Conservation (phyloP, 2,329 filamentous ascomycete species). For the Sclerotiophoma versabilis region DNA sequence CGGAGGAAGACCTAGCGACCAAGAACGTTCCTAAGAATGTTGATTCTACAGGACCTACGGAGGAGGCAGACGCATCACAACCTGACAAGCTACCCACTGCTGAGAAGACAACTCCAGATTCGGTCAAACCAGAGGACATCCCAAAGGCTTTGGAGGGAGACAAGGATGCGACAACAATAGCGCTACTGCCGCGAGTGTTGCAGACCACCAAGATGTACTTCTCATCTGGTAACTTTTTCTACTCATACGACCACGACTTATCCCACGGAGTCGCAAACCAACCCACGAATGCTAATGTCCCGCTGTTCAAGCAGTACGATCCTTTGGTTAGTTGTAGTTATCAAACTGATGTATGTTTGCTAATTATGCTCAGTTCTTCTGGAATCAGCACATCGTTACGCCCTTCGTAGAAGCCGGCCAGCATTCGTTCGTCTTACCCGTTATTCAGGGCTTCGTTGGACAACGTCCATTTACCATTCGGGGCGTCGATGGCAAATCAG, state of each 20-base stretch:
- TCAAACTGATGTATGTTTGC: background rate
- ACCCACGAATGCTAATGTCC: constrained; percentile 56
- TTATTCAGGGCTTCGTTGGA: constrained; percentile 95
- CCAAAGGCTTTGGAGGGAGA: constrained; percentile 44
- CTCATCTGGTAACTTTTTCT: constrained; percentile 85
- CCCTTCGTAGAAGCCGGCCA: constrained; percentile 79
- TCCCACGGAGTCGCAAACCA: constrained; percentile 68
- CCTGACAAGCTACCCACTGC: constrained; percentile 27
- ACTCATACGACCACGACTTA: constrained; percentile 92
- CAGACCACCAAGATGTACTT: constrained; percentile 86
- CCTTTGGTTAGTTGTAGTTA: constrained; percentile 58
- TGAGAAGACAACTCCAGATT: constrained; percentile 23
- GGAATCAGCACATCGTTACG: constrained; percentile 79
- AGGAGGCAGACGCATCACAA: constrained; percentile 32
- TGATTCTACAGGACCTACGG: constrained; percentile 35
- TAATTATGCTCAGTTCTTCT: constrained; percentile 71
- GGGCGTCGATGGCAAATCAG: constrained; percentile 44
- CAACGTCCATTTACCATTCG: constrained; percentile 82
- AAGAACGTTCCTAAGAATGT: constrained; percentile 46
- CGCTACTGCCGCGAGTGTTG: constrained; percentile 80
- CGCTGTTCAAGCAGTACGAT: constrained; percentile 77
- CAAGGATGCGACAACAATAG: constrained; percentile 42
- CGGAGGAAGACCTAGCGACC: constrained; percentile 54
- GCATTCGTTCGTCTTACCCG: constrained; percentile 74
- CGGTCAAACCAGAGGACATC: constrained; percentile 44